Conservation (phyloP, 495 filamentous ascomycete genomes). For the Penicillium ucsense region DNA sequence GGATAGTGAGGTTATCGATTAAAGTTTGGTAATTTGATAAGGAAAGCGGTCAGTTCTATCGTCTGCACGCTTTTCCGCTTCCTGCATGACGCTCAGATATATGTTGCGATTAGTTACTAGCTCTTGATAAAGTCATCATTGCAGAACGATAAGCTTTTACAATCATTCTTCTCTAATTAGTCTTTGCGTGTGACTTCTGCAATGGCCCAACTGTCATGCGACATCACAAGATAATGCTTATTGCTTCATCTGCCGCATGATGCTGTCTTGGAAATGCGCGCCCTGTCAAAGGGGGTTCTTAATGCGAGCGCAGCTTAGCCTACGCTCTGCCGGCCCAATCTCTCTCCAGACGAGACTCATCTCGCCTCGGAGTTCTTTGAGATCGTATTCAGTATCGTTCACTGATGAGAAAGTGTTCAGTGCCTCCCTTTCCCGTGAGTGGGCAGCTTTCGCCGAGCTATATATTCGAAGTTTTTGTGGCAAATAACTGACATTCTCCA, state of each 20-base stretch:
- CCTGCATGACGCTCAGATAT: slow-evolving; percentile 20
- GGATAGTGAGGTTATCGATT: slow-evolving; percentile 9
- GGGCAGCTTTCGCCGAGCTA: no score
- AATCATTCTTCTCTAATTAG: no score
- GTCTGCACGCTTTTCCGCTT: slow-evolving; percentile 9
- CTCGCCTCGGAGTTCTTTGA: no score
- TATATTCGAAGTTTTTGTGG: no score
- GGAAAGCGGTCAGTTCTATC: slow-evolving; percentile 16
- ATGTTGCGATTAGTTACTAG: no score
- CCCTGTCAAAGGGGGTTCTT: slow-evolving; percentile 28
- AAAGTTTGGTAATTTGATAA: slow-evolving; percentile 8
- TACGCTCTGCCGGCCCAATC: slow-evolving; percentile 7
- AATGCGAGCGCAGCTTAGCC: slow-evolving; percentile 20
- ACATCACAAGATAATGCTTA: slow-evolving; percentile 18
- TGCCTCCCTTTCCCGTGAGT: slow-evolving; percentile 30
- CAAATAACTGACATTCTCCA: slow-evolving; percentile 19
- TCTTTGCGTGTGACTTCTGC: slow-evolving; percentile 2
- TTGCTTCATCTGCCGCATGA: slow-evolving; percentile 4
- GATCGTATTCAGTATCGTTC: slow-evolving; percentile 15
- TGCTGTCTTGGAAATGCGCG: slow-evolving; percentile 23
- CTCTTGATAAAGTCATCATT: no score
- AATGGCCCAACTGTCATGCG: slow-evolving; percentile 5
- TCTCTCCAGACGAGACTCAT: no score
- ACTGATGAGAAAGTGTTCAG: slow-evolving; percentile 4
- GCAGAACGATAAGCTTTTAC: no score